Evolutionary conservation across 1,139 yeast genomes (phyloP), one percentile per base, ranked within the genome.

Genomic region (Schizosaccharomyces versatilis): DNA sequence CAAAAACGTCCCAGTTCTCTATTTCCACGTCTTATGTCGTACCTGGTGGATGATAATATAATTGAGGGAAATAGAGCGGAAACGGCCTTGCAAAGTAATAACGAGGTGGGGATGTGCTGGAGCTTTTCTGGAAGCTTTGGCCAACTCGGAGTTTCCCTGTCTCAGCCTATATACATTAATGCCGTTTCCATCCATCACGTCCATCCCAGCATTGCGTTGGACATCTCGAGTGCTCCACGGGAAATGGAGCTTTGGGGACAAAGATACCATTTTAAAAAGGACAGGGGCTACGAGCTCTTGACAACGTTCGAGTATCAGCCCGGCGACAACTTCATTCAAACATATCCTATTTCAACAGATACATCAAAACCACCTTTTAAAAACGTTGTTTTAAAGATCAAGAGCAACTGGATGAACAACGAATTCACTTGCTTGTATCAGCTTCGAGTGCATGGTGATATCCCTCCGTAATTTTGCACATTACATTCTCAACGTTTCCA

Each of bases 41-140:
- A 52, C 36, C 52, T 57, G 8, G 58, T 59, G 41, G 66, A 65
- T 32, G 56, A 63, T 41, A 65, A 65, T 6, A 59, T 60, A 7
- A 57, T 60, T 49, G 56, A 57, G 24, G 58, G 63, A 9, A 57
- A 63, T 44, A 59, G 61, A 6, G 64, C 67, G 8, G 62, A 60
- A 39, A 61, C 59, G 39, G 68, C 67, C 2, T 60, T 67, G 12
- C 57, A 58, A 36, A 60, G 63, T 2, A 62, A 61, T 2, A 57
- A 59, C 17, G 59, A 61, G 12, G 60, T 62, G 1, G 70, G 69
- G 6, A 61, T 60, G 52, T 68, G 71, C 58, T 68, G 71, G 71
- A 66, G 70, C 32, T 63, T 68, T 54, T 60, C 63, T 9, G 70
- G 70, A 1, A 54, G 57, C 2, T 44, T 55, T 12, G 71, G 70